phyloP scores from a whole-genome alignment of 192 early-diverging fungal genomes.

The Helicostylum pulchrum region DNA sequence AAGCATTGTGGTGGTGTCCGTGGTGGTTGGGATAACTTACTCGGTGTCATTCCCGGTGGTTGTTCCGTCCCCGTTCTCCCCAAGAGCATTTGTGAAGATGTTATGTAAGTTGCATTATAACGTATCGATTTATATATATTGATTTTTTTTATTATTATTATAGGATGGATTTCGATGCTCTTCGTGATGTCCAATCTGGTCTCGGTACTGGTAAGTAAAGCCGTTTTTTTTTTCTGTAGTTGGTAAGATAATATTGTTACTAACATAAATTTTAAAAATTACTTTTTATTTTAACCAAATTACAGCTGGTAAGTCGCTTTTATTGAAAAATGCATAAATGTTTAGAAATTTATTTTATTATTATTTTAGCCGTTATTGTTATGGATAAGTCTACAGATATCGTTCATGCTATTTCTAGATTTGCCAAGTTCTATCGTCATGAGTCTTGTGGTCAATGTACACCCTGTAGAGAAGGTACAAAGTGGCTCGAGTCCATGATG shows the following conservation, averaged over 20 bases:
- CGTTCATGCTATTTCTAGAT: conserved; percentile 87
- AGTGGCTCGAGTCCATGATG: conserved; percentile 97
- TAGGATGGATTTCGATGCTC: conserved; percentile 96
- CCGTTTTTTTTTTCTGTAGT: too few species aligned
- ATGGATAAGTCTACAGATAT: conserved; percentile 99
- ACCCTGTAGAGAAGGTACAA: conserved; percentile 95
- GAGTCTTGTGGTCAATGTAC: conserved; percentile 99
- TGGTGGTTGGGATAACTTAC: conserved; percentile 98
- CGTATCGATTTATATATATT: background rate
- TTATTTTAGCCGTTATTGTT: conserved; percentile 78
- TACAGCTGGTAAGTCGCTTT: background rate
- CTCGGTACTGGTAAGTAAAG: conserved; percentile 76
- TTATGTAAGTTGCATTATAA: conserved; percentile 45
- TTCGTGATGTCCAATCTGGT: conserved; percentile 90
- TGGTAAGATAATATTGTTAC: background rate
- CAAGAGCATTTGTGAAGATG: conserved; percentile 81
- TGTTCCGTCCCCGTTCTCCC: conserved; percentile 90
- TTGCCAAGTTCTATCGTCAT: conserved; percentile 94
- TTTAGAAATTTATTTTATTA: background rate
- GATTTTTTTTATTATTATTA: background rate
- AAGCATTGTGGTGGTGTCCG: conserved; percentile 95
- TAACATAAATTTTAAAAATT: conserved; percentile 21
- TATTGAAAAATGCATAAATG: background rate
- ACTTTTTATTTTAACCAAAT: background rate
- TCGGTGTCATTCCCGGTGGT: conserved; percentile 96